phyloP scores from a whole-genome alignment of 805 yeast species.

The Kazachstania africana region DNA sequence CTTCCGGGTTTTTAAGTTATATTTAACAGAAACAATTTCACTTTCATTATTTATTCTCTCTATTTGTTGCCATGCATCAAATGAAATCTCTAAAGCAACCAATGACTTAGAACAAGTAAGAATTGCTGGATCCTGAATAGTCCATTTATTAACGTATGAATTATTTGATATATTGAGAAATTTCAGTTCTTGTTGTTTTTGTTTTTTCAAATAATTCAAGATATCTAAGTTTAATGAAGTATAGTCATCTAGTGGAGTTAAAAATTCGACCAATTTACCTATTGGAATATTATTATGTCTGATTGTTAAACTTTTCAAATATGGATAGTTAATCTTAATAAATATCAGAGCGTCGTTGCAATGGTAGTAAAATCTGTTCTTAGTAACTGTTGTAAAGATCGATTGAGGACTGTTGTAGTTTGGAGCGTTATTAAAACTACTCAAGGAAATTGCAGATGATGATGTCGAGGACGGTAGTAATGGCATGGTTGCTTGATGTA shows the following conservation, averaged over 20 bases:
- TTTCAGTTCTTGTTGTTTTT: constrained; percentile 28
- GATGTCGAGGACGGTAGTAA: constrained; percentile 6
- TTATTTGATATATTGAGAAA: constrained; percentile 61
- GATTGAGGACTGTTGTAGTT: background rate
- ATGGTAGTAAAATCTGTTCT: constrained; percentile 19
- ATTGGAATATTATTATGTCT: constrained; percentile 28
- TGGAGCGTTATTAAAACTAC: constrained; percentile 1
- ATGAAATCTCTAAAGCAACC: constrained; percentile 55
- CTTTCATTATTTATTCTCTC: constrained; percentile 19
- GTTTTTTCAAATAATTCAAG: too few relatives aligned
- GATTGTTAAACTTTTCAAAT: constrained; percentile 27
- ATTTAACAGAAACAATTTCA: constrained; percentile 15
- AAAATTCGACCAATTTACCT: constrained; percentile 24
- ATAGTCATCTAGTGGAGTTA: constrained; percentile 16
- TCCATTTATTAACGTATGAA: constrained; percentile 47
- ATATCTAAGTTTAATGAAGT: constrained; percentile 5
- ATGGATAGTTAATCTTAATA: constrained; percentile 31
- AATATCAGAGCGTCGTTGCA: constrained; percentile 26
- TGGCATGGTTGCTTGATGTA: constrained; percentile 23
- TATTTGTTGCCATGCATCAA: constrained; percentile 31
- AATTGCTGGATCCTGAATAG: constrained; percentile 37
- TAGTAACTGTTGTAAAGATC: constrained; percentile 5
- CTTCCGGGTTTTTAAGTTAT: constrained; percentile 9
- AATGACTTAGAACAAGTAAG: constrained; percentile 38
- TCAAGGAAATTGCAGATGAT: constrained; percentile 7